Evolutionary conservation across 177 flowering plant species (phyloP).

Genomic region (Telopea speciosissima): DNA sequence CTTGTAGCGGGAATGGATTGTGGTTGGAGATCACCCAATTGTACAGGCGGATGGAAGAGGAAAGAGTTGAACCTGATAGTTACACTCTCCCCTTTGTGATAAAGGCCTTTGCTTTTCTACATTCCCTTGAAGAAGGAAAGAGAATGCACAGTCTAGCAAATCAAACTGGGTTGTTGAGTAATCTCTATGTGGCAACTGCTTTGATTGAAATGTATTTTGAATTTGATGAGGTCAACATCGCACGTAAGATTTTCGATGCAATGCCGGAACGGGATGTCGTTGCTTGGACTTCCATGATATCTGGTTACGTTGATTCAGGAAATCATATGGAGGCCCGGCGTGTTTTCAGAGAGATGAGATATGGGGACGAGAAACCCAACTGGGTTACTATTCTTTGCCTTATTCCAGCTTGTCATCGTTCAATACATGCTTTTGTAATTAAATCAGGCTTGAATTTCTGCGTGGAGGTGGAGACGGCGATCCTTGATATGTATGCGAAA

Average conservation of each 20-base stretch:
- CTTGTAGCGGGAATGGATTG: constrained; percentile 12
- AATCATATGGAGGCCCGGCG: constrained; percentile 6
- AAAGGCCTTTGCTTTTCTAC: constrained; percentile 21
- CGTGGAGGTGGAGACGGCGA: constrained; percentile 21
- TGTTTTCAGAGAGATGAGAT: constrained; percentile 23
- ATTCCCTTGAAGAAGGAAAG: constrained; percentile 14
- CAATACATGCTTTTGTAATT: constrained; percentile 18
- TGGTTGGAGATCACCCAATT: constrained; percentile 20
- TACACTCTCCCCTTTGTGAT: constrained; percentile 32
- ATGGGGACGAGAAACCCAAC: constrained; percentile 19
- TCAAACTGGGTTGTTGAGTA: constrained; percentile 12
- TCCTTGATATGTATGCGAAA: constrained; percentile 24
- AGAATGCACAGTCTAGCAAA: constrained; percentile 14
- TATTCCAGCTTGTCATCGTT: constrained; percentile 17
- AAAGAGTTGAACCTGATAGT: constrained; percentile 19
- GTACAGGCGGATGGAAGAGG: constrained; percentile 21
- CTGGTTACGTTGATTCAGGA: constrained; percentile 17
- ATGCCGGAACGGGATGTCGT: constrained; percentile 30
- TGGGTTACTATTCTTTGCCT: constrained; percentile 18
- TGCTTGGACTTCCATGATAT: constrained; percentile 30
- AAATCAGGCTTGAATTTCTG: constrained; percentile 22
- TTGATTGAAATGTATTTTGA: constrained; percentile 19
- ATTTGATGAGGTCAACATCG: constrained; percentile 17
- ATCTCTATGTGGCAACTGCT: constrained; percentile 21
- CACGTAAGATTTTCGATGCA: constrained; percentile 20